These are phyloP conservation scores for Metarhizium sp. DNA, from an alignment of 2,329 filamentous ascomycete species.

Conservation along the genomic window DNA sequence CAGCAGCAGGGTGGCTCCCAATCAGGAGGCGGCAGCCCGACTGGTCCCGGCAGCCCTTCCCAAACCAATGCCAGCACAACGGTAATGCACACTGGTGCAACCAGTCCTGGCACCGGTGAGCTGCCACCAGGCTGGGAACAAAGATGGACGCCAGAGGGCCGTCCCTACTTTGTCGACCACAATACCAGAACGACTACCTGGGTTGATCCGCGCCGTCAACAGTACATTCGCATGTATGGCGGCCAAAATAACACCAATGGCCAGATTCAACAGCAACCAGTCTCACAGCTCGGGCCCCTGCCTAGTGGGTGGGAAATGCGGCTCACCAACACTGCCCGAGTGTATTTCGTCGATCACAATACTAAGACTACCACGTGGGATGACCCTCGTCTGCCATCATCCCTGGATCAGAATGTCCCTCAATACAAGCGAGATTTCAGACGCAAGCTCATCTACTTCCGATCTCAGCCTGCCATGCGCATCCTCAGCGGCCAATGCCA, in stretches of 20 bases:
- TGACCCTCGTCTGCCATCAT: constrained; percentile 88
- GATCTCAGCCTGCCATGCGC: constrained; percentile 90
- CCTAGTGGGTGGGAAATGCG: constrained; percentile 99
- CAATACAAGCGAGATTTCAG: constrained; percentile 99
- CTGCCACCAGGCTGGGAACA: constrained; percentile 96
- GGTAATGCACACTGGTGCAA: constrained; percentile 90
- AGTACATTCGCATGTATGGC: constrained; percentile 95
- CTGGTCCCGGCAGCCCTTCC: constrained; percentile 18
- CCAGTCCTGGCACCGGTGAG: constrained; percentile 88
- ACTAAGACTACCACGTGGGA: constrained; percentile 99
- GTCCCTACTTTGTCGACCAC: constrained; percentile 96
- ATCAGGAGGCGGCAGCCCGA: constrained; percentile 22
- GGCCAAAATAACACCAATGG: constrained; percentile 79
- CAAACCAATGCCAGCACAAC: constrained; percentile 46
- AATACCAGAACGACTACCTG: constrained; percentile 97
- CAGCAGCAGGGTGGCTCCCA: constrained; percentile 33
- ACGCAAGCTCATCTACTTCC: constrained; percentile 97
- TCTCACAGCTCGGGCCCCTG: constrained; percentile 88
- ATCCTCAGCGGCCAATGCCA: constrained; percentile 96
- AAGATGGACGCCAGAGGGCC: constrained; percentile 86
- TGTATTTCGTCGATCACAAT: constrained; percentile 99
- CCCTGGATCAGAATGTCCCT: constrained; percentile 93
- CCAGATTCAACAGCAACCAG: constrained; percentile 91
- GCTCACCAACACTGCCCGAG: constrained; percentile 90
- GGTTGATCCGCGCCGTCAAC: constrained; percentile 94